Conservation (phyloP, 352 stramenopile species). For the Pythium phragmitis region DNA sequence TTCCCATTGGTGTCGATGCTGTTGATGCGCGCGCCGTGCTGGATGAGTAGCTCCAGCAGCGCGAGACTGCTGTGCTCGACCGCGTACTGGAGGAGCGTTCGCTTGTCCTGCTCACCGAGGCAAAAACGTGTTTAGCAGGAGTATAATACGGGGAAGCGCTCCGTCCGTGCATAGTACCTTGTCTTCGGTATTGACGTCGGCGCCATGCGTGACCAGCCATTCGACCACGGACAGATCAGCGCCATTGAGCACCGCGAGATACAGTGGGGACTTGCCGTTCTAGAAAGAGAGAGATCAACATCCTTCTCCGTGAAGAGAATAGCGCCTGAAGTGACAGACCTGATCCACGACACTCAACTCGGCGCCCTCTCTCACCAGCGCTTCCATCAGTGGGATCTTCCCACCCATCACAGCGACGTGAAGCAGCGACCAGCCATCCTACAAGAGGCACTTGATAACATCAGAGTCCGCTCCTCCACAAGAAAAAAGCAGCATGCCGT, state of each 20-base stretch:
- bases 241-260: constrained; percentile 13
- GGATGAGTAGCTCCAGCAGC: constrained; percentile 10
- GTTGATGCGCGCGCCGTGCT: constrained; percentile 11
- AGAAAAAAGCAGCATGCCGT: too few relatives aligned
- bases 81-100: constrained; percentile 9
- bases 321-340: neutral
- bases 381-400: constrained; percentile 7
- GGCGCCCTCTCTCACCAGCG: constrained; percentile 1
- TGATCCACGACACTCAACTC: constrained; percentile 10
- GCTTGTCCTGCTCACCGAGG: neutral
- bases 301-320: too few relatives aligned
- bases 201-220: constrained; percentile 7
- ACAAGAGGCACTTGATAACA: neutral
- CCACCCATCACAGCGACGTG: constrained; percentile 20
- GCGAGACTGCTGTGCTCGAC: constrained; percentile 9
- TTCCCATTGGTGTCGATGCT: constrained; percentile 6
- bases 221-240: constrained; percentile 1
- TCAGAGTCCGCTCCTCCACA: too few relatives aligned
- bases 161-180: neutral
- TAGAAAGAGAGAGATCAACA: neutral
- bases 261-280: constrained; percentile 15
- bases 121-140: neutral
- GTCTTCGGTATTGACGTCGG: constrained; percentile 14
- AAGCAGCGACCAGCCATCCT: constrained; percentile 24
- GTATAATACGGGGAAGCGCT: too few relatives aligned